phyloP scores from a whole-genome alignment of 495 filamentous ascomycete species.

The Aspergillus nanangensis region DNA sequence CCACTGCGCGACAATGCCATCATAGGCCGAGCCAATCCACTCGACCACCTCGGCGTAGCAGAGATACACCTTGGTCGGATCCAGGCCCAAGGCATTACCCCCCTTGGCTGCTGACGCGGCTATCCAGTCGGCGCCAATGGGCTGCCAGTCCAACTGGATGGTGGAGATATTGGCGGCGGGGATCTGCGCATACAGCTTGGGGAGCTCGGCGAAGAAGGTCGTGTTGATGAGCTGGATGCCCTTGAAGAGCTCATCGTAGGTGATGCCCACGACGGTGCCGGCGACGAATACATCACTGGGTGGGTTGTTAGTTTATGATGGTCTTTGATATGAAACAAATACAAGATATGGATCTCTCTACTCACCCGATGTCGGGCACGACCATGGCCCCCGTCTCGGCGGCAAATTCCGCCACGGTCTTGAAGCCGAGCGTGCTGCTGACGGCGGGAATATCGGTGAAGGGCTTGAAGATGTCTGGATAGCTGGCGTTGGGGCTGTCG shows the following conservation, averaged over 20 bases:
- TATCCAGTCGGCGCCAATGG: slow-evolving; percentile 39
- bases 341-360: too few relatives aligned
- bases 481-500: slow-evolving; percentile 23
- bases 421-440: slow-evolving; percentile 29
- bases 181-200: slow-evolving; percentile 25
- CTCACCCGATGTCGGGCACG: slow-evolving; percentile 25
- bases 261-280: slow-evolving; percentile 29
- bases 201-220: slow-evolving; percentile 31
- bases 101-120: slow-evolving; percentile 24
- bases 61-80: slow-evolving; percentile 28
- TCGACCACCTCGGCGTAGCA: slow-evolving; percentile 37
- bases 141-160: slow-evolving; percentile 41
- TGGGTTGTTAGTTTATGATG: background rate
- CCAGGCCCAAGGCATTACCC: slow-evolving; percentile 41
- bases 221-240: slow-evolving; percentile 34
- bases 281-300: slow-evolving; percentile 31
- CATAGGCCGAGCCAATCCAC: slow-evolving; percentile 29
- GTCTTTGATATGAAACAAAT: background rate
- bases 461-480: slow-evolving; percentile 29
- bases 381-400: slow-evolving; percentile 24
- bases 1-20: slow-evolving; percentile 26
- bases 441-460: slow-evolving; percentile 33
- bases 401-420: slow-evolving; percentile 29
- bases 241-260: slow-evolving; percentile 20
- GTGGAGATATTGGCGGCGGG: slow-evolving; percentile 28